phyloP scores from a whole-genome alignment of 768 basidiomycete species.

The Rhodotorula graminis region DNA sequence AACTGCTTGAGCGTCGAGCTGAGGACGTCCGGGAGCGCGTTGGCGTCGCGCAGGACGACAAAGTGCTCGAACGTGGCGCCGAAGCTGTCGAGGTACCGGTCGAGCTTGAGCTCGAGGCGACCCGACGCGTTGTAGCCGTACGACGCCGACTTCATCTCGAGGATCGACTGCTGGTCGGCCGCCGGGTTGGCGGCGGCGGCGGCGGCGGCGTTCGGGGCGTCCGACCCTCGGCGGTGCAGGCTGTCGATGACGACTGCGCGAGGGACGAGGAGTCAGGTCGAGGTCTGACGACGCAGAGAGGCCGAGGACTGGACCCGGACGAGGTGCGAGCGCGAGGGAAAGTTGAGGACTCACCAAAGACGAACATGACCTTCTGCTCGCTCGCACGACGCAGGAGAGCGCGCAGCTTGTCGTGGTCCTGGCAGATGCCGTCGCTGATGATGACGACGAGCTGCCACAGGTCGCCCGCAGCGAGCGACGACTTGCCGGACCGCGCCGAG shows the following conservation, averaged over 20 bases:
- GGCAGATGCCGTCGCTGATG: conserved; percentile 95
- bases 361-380: conserved; percentile 87
- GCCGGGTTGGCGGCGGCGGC: conserved; percentile 13
- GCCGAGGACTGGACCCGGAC: neutral
- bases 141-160: conserved; percentile 85
- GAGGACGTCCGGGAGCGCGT: conserved; percentile 84
- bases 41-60: conserved; percentile 82
- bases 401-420: conserved; percentile 82
- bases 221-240: conserved; percentile 49
- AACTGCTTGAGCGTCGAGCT: conserved; percentile 81
- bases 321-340: neutral
- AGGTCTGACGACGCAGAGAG: too few species aligned
- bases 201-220: conserved; percentile 21
- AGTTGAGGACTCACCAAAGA: conserved; percentile 55
- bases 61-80: conserved; percentile 75
- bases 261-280: too few species aligned
- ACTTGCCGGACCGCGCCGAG: conserved; percentile 58
- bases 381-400: conserved; percentile 74
- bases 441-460: conserved; percentile 98
- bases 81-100: conserved; percentile 53
- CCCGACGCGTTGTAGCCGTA: conserved; percentile 68
- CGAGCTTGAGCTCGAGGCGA: conserved; percentile 76
- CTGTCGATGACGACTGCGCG: conserved; percentile 79
- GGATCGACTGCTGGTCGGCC: conserved; percentile 64
- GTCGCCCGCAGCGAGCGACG: conserved; percentile 60